Percentiles rank a stretch among this genome's conserved stretches.
phyloP scores from a whole-genome alignment of 108 stramenopile genomes.

The Craspedostauros australis region DNA sequence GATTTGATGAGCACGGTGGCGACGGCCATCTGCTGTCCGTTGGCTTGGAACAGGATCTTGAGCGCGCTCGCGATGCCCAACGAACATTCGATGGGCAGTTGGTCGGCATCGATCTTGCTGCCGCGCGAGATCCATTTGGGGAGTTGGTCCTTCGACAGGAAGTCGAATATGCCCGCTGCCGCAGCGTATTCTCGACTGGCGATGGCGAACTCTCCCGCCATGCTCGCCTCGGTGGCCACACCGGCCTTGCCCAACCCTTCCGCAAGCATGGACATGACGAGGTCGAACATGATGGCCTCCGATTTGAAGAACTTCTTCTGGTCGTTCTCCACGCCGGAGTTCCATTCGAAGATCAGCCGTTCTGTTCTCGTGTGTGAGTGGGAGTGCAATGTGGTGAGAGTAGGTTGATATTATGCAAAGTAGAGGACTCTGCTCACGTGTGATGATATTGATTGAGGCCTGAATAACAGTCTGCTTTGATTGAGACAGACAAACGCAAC shows the following conservation, averaged over 20 bases:
- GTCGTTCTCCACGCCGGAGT: conserved; percentile 65
- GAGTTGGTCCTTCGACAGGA: conserved; percentile 54
- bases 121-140: conserved; percentile 83
- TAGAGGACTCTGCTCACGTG: background rate
- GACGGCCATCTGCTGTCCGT: conserved; percentile 88
- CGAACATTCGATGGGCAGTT: conserved; percentile 69
- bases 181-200: conserved; percentile 64
- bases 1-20: conserved; percentile 78
- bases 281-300: conserved; percentile 88
- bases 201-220: conserved; percentile 71
- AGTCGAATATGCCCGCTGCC: conserved; percentile 72
- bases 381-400: conserved; percentile 4
- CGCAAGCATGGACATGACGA: conserved; percentile 65
- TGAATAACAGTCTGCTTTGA: no score
- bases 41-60: conserved; percentile 60
- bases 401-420: background rate
- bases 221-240: conserved; percentile 60
- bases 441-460: no score
- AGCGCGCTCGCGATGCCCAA: conserved; percentile 61
- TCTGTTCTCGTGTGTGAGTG: conserved; percentile 27
- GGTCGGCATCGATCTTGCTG: conserved; percentile 44
- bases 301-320: conserved; percentile 40
- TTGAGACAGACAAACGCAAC: no score
- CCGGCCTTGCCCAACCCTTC: conserved; percentile 67
- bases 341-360: conserved; percentile 68